Conservation (phyloP, 169 alveolate genomes). For the Cryptosporidium ryanae region DNA sequence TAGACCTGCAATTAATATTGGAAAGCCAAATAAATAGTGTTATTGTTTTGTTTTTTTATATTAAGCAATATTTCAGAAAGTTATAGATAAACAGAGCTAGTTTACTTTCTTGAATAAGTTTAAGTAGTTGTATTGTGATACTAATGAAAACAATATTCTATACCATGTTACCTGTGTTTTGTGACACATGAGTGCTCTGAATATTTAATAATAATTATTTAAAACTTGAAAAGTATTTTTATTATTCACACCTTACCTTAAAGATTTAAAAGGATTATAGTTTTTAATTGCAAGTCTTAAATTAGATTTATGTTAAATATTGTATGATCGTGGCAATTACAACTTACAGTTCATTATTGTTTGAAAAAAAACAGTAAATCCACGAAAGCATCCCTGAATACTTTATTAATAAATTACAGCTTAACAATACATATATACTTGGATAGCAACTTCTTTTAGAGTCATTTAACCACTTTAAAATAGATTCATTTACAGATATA, state of each 20-base stretch:
- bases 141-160: constrained; percentile 33
- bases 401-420: constrained; percentile 22
- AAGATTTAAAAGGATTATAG: constrained; percentile 24
- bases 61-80: no score
- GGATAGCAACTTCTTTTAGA: constrained; percentile 22
- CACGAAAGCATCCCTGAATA: constrained; percentile 54
- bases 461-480: constrained; percentile 13
- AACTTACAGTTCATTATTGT: neutral
- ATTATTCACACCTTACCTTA: constrained; percentile 28
- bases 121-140: constrained; percentile 48
- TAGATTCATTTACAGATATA: constrained; percentile 41
- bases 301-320: neutral
- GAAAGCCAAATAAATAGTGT: constrained; percentile 1
- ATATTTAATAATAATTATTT: neutral
- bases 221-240: neutral
- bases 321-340: neutral
- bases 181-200: constrained; percentile 61
- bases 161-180: constrained; percentile 67
- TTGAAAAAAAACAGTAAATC: neutral
- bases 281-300: neutral
- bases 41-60: neutral
- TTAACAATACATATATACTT: constrained; percentile 12
- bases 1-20: constrained; percentile 80
- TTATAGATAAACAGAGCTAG: neutral
- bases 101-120: constrained; percentile 22